Percentiles rank a stretch among this genome's conserved stretches.
Conservation (phyloP, 2,329 filamentous ascomycete genomes). For the Beauveria caledonica region DNA sequence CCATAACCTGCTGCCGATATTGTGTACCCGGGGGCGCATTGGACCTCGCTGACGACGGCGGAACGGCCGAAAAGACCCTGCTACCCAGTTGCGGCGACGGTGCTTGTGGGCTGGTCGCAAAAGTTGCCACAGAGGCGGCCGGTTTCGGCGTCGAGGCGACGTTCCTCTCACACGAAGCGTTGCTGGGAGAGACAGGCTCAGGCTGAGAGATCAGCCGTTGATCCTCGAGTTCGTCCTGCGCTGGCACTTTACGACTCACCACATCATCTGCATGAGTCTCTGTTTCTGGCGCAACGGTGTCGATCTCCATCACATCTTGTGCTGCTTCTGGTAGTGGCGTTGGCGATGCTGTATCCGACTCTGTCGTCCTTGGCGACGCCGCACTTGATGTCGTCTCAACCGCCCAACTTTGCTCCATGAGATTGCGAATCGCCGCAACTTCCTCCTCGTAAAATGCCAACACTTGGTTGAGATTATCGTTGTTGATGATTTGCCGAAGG, state of each 20-base stretch:
- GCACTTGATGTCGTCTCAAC: neutral
- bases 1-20: slow-evolving; percentile 17
- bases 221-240: neutral
- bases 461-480: slow-evolving; percentile 26
- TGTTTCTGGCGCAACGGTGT: neutral
- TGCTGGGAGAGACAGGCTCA: neutral
- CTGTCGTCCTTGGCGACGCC: neutral
- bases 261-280: neutral
- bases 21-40: slow-evolving; percentile 16
- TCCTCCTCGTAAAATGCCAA: slow-evolving; percentile 27
- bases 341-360: neutral
- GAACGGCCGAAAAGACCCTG: slow-evolving; percentile 13
- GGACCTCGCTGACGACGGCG: slow-evolving; percentile 14
- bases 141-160: neutral
- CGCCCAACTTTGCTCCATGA: neutral
- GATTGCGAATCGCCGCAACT: slow-evolving; percentile 14
- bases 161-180: neutral
- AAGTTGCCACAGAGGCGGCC: neutral
- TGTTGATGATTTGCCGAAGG: slow-evolving; percentile 26
- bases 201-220: neutral
- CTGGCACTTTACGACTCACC: neutral
- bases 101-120: neutral
- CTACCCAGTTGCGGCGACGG: neutral
- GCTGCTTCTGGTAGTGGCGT: neutral
- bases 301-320: neutral